phyloP scores from a whole-genome alignment of 805 yeast species.

The Kodamaea leandrae region DNA sequence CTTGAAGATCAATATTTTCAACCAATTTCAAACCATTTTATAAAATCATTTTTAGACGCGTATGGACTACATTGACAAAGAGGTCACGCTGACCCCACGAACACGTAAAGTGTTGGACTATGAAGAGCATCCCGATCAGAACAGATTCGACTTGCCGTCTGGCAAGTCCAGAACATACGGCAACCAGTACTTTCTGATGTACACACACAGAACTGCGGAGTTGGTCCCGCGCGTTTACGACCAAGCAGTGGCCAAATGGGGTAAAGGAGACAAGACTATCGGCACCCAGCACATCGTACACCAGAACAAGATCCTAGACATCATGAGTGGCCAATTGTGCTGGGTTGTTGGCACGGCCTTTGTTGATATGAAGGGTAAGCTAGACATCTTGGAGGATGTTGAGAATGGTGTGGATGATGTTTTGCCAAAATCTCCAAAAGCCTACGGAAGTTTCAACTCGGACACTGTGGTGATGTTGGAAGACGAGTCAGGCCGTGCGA shows the following conservation, averaged over 20 bases:
- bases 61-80: constrained; percentile 10
- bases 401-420: constrained; percentile 55
- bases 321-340: constrained; percentile 56
- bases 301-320: constrained; percentile 53
- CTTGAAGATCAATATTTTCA: neutral
- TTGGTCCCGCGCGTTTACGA: constrained; percentile 33
- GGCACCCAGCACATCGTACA: constrained; percentile 33
- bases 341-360: constrained; percentile 89
- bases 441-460: constrained; percentile 42
- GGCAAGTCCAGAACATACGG: constrained; percentile 31
- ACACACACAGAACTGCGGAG: constrained; percentile 36
- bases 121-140: constrained; percentile 11
- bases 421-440: constrained; percentile 39
- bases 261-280: constrained; percentile 35
- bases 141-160: constrained; percentile 20
- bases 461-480: constrained; percentile 65
- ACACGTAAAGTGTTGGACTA: neutral
- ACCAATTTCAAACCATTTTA: neutral
- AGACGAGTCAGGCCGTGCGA: constrained; percentile 88
- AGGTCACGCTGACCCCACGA: constrained; percentile 1
- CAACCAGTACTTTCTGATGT: constrained; percentile 43
- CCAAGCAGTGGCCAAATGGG: constrained; percentile 51
- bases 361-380: constrained; percentile 79
- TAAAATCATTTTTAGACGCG: neutral
- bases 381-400: constrained; percentile 81